Conservation (phyloP, 352 stramenopile species). For the Aphanomyces astaci region DNA sequence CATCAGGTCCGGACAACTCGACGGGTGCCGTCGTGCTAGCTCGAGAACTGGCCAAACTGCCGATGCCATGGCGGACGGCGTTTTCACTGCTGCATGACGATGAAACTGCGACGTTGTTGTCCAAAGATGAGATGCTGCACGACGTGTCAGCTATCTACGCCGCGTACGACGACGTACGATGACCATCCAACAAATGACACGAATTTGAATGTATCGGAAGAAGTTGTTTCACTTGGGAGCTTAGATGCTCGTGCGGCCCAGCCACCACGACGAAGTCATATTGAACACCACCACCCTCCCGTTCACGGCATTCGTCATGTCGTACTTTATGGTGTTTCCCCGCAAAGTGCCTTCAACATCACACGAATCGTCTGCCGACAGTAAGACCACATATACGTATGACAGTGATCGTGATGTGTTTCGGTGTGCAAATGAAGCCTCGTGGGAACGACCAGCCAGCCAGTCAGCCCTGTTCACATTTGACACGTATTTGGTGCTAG, state of each 20-base stretch:
- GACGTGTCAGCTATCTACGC: background rate
- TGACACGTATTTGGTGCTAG: too few species aligned
- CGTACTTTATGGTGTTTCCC: conserved; percentile 11
- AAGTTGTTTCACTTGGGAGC: background rate
- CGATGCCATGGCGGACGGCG: background rate
- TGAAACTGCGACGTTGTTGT: background rate
- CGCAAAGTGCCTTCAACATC: background rate
- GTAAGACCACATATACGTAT: background rate
- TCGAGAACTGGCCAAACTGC: background rate
- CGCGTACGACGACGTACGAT: background rate
- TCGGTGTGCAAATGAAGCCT: too few species aligned
- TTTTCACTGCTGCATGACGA: background rate
- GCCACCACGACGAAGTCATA: background rate
- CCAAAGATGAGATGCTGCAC: background rate
- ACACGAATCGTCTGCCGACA: background rate
- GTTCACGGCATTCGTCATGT: background rate
- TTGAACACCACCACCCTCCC: background rate
- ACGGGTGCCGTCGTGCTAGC: background rate
- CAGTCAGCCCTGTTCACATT: too few species aligned
- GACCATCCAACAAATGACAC: too few species aligned
- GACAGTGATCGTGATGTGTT: background rate
- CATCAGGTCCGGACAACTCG: background rate
- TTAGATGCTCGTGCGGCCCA: background rate
- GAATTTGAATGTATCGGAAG: background rate
- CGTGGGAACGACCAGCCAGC: too few species aligned